phyloP scores from a whole-genome alignment of 2,329 filamentous ascomycete species.

The Salinomyces thailandicus region DNA sequence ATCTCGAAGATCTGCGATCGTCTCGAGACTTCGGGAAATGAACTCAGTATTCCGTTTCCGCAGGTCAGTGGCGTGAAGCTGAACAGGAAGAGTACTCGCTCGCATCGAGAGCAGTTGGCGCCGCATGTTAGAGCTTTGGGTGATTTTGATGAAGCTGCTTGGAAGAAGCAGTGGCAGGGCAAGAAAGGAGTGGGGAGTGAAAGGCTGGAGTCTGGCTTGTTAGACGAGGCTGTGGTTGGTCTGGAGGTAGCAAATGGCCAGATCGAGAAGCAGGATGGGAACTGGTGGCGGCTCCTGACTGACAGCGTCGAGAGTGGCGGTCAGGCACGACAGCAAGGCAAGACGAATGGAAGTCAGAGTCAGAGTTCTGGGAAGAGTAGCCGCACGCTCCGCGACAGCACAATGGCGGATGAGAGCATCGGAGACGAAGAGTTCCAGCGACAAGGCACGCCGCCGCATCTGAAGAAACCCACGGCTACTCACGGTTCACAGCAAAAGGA shows the following conservation, averaged over 20 bases:
- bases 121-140: slow-evolving; percentile 45
- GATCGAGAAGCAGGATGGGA: not conserved
- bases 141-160: slow-evolving; percentile 41
- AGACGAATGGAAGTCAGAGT: not conserved
- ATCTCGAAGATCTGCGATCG: slow-evolving; percentile 49
- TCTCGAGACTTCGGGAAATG: slow-evolving; percentile 45
- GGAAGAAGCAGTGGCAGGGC: slow-evolving; percentile 19
- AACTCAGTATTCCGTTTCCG: slow-evolving; percentile 48
- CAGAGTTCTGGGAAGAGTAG: not conserved
- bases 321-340: not conserved
- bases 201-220: slow-evolving; percentile 1
- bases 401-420: slow-evolving; percentile 5
- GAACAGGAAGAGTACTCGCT: slow-evolving; percentile 29
- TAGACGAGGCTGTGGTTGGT: slow-evolving; percentile 11
- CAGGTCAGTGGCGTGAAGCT: slow-evolving; percentile 38
- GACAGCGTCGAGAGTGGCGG: not conserved
- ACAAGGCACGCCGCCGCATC: slow-evolving; percentile 18
- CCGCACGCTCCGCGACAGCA: slow-evolving; percentile 1
- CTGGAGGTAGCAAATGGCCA: slow-evolving; percentile 8
- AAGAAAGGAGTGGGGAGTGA: not conserved
- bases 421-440: slow-evolving; percentile 17
- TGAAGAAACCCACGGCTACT: too few species aligned
- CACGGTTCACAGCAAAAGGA: too few species aligned
- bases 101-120: slow-evolving; percentile 42
- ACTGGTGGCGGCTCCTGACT: slow-evolving; percentile 26